Conservation (phyloP, 257 asterid species). For the Capsicum rhomboideum region DNA sequence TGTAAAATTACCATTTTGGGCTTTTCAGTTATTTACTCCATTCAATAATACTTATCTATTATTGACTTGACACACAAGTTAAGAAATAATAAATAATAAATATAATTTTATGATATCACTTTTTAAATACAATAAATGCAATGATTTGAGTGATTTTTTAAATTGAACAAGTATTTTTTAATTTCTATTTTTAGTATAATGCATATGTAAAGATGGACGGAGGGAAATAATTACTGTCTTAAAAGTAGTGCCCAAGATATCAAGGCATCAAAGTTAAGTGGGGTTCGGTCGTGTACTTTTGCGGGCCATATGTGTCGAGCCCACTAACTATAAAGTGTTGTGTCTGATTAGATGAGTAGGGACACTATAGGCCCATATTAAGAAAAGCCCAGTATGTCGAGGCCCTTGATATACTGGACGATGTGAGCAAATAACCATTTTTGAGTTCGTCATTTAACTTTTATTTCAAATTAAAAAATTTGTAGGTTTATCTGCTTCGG, state of each 20-base stretch:
- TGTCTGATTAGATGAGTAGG: not conserved
- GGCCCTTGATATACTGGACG: not conserved
- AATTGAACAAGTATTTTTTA: too few relatives aligned
- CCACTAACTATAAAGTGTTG: not conserved
- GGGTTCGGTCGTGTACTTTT: not conserved
- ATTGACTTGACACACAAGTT: too few relatives aligned
- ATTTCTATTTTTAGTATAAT: too few relatives aligned
- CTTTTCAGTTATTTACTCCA: slow-evolving; percentile 20
- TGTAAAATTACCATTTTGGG: slow-evolving; percentile 23
- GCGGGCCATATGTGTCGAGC: not conserved
- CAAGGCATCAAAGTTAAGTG: not conserved
- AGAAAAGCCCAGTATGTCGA: not conserved
- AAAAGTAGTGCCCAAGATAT: slow-evolving; percentile 29
- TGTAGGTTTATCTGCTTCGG: too few relatives aligned
- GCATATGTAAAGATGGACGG: too few relatives aligned
- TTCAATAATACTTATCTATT: too few relatives aligned
- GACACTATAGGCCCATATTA: not conserved
- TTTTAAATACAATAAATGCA: too few relatives aligned
- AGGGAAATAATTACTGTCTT: slow-evolving; percentile 24
- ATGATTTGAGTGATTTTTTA: too few relatives aligned
- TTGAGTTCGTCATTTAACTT: not conserved
- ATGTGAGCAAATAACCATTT: not conserved
- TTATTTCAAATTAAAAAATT: not conserved
- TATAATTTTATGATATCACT: too few relatives aligned
- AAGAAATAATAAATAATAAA: too few relatives aligned